Conservation (phyloP, 306 rosid species). For the Trifolium subterraneum region DNA sequence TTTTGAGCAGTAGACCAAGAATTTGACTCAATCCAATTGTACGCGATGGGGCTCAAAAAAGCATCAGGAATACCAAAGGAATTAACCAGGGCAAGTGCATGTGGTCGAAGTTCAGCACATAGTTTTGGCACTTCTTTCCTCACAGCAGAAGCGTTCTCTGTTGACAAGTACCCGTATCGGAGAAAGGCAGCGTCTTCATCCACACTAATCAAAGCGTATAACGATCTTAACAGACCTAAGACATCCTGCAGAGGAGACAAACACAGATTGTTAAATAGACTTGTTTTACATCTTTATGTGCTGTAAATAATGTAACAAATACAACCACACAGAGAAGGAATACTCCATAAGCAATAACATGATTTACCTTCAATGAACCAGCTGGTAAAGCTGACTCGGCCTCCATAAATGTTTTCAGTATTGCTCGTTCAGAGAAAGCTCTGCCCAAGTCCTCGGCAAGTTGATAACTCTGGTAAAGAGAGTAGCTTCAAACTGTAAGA, state of each 20-base stretch:
- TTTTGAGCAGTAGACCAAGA: constrained; percentile 73
- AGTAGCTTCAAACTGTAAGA: constrained; percentile 37
- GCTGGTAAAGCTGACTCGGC: constrained; percentile 64
- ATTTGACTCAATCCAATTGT: constrained; percentile 82
- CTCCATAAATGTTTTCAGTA: constrained; percentile 63
- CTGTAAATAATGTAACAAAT: background rate
- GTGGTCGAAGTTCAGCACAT: constrained; percentile 76
- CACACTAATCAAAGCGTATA: constrained; percentile 77
- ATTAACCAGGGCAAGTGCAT: constrained; percentile 85
- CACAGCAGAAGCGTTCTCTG: constrained; percentile 60
- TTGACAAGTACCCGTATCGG: constrained; percentile 75
- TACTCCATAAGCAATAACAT: background rate
- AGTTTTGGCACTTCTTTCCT: constrained; percentile 81
- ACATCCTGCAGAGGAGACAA: constrained; percentile 57
- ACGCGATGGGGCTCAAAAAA: constrained; percentile 86
- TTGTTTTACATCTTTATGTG: constrained; percentile 8
- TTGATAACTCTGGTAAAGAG: constrained; percentile 69
- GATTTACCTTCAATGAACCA: constrained; percentile 71
- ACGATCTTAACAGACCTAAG: constrained; percentile 66
- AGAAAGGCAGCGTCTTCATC: constrained; percentile 88
- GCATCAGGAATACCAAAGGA: constrained; percentile 96
- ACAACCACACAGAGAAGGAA: background rate
- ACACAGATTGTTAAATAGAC: constrained; percentile 7
- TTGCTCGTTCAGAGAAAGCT: constrained; percentile 83
- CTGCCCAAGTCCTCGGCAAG: constrained; percentile 86